phyloP scores from a whole-genome alignment of 2,329 filamentous ascomycete genomes.

The Pyrenochaeta sp. region DNA sequence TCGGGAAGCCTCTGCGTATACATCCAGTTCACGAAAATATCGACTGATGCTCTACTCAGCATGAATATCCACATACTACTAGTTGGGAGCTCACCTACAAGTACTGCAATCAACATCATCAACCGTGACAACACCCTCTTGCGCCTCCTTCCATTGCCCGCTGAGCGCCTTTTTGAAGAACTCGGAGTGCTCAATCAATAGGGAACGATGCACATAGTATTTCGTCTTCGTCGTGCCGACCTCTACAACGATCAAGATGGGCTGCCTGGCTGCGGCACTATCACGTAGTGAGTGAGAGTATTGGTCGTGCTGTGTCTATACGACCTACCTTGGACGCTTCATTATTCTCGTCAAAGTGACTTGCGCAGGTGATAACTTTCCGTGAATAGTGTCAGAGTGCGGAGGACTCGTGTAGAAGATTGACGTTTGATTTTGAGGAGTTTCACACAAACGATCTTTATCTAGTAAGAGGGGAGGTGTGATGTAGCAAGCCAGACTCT shows the following conservation, averaged over 20 bases:
- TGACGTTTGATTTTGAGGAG: too few species aligned
- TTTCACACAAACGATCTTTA: too few species aligned
- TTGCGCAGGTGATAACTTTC: too few species aligned
- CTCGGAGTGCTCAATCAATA: slow-evolving; percentile 21
- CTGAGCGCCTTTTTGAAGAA: slow-evolving; percentile 25
- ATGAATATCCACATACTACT: not conserved
- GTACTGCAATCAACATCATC: slow-evolving; percentile 15
- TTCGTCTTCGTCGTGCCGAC: slow-evolving; percentile 8
- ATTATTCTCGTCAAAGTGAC: too few species aligned
- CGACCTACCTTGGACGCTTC: not conserved
- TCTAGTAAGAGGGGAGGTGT: too few species aligned
- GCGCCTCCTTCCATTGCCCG: slow-evolving; percentile 19
- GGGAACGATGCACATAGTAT: slow-evolving; percentile 17
- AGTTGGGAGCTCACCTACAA: not conserved
- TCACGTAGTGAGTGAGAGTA: not conserved
- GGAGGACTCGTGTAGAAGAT: too few species aligned
- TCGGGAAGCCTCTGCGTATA: slow-evolving; percentile 10
- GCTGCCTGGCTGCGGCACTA: not conserved
- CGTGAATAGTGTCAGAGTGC: too few species aligned
- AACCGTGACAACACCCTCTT: slow-evolving; percentile 12
- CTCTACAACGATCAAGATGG: slow-evolving; percentile 5
- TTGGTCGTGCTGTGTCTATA: not conserved
- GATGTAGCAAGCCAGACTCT: too few species aligned
- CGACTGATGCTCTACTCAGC: slow-evolving; percentile 1
- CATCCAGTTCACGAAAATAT: slow-evolving; percentile 25